Evolutionary conservation across 106 monocot species (phyloP).

Genomic region (Dendrobium catenatum): DNA sequence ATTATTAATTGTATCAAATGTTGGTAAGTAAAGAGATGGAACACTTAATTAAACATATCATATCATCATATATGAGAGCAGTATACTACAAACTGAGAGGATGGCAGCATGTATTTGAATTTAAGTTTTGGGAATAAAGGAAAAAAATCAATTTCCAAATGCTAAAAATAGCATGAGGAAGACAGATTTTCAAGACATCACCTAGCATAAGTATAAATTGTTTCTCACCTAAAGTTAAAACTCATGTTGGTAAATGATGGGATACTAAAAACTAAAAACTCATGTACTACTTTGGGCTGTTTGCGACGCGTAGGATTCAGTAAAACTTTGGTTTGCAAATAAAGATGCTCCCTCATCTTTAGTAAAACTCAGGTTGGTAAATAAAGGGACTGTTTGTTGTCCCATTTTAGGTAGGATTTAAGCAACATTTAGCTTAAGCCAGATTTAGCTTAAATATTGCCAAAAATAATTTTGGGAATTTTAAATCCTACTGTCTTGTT

Average conservation of each 20-base stretch:
- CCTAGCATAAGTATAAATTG: too few species aligned
- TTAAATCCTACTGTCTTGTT: too few species aligned
- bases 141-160: not conserved
- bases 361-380: not conserved
- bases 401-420: too few species aligned
- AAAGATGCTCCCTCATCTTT: too few species aligned
- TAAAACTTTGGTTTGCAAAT: too few species aligned
- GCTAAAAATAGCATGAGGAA: not conserved
- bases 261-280: too few species aligned
- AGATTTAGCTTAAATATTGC: too few species aligned
- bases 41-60: not conserved
- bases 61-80: not conserved
- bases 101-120: not conserved
- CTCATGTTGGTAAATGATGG: not conserved
- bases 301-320: too few species aligned
- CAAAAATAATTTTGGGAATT: too few species aligned
- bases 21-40: not conserved
- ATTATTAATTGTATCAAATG: not conserved
- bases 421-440: too few species aligned
- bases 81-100: not conserved
- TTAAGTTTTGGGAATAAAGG: not conserved
- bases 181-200: slow-evolving; percentile 2
- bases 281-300: too few species aligned
- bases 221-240: not conserved
- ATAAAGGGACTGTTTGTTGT: too few species aligned